Conservation (phyloP, 495 filamentous ascomycete genomes). For the Penicilliopsis zonata region DNA sequence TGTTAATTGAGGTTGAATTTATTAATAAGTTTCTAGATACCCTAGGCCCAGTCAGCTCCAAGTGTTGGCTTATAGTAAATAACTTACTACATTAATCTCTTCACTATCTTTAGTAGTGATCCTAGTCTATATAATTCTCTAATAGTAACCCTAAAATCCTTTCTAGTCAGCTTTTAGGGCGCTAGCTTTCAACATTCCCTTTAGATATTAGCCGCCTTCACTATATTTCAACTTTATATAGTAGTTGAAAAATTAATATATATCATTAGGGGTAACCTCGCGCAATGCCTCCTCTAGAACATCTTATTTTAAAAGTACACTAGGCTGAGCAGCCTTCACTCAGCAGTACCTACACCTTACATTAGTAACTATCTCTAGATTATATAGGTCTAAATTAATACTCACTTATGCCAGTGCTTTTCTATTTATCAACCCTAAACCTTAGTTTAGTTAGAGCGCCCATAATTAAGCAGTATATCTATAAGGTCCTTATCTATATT, state of each 20-base stretch:
- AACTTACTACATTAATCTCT: constrained; percentile 13
- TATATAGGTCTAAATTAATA: constrained; percentile 1
- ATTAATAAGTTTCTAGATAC: constrained; percentile 8
- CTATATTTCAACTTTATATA: constrained; percentile 8
- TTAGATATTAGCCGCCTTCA: constrained; percentile 5
- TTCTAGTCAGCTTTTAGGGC: constrained; percentile 11
- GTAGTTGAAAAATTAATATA: constrained; percentile 11
- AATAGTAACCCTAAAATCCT: constrained; percentile 12
- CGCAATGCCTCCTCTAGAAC: constrained; percentile 5
- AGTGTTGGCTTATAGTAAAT: neutral
- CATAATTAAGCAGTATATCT: constrained; percentile 12
- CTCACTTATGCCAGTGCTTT: constrained; percentile 12
- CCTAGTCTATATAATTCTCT: constrained; percentile 7
- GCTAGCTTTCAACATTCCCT: constrained; percentile 8
- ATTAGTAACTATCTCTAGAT: constrained; percentile 1
- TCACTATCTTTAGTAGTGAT: constrained; percentile 11
- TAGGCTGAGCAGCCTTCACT: constrained; percentile 5
- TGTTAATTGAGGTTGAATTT: constrained; percentile 9
- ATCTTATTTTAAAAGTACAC: constrained; percentile 6
- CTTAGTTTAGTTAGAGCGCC: constrained; percentile 10
- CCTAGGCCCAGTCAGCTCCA: constrained; percentile 4
- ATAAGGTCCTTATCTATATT: constrained; percentile 11
- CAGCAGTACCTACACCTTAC: constrained; percentile 3
- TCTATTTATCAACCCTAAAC: constrained; percentile 6
- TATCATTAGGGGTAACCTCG: constrained; percentile 4